phyloP scores from a whole-genome alignment of 2,329 filamentous ascomycete genomes.

The Pseudogymnoascus sp. region DNA sequence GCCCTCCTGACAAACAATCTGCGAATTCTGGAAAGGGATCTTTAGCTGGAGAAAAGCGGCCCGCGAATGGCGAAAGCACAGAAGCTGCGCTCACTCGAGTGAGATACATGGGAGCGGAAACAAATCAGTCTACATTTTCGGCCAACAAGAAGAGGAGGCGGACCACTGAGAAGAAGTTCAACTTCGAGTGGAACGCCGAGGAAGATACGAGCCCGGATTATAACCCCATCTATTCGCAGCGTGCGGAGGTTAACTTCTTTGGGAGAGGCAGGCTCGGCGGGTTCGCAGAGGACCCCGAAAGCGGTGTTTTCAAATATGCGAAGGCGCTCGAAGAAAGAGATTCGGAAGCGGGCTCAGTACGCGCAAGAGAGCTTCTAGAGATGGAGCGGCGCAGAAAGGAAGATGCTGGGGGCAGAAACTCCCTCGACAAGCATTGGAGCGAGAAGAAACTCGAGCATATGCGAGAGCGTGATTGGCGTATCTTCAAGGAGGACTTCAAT shows the following conservation, averaged over 20 bases:
- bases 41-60: conserved; percentile 30
- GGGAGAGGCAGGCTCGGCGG: conserved; percentile 60
- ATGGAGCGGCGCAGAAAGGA: conserved; percentile 74
- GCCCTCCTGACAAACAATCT: conserved; percentile 25
- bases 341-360: conserved; percentile 62
- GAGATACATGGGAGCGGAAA: conserved; percentile 85
- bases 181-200: conserved; percentile 94
- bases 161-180: conserved; percentile 95
- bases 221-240: conserved; percentile 69
- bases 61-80: conserved; percentile 45
- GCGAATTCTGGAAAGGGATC: conserved; percentile 24
- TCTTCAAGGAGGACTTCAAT: conserved; percentile 99
- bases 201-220: conserved; percentile 85
- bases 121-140: conserved; percentile 80
- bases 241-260: conserved; percentile 60
- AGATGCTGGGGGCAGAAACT: conserved; percentile 60
- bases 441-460: conserved; percentile 89
- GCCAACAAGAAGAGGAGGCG: conserved; percentile 92
- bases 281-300: conserved; percentile 52
- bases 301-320: conserved; percentile 50
- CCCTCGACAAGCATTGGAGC: conserved; percentile 88
- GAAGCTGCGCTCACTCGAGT: conserved; percentile 69
- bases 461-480: conserved; percentile 97
- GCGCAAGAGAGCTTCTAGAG: conserved; percentile 74
- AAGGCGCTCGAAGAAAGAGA: conserved; percentile 68